Conservation (phyloP, 2,329 filamentous ascomycete species). For the Sporothrix variecibatus region DNA sequence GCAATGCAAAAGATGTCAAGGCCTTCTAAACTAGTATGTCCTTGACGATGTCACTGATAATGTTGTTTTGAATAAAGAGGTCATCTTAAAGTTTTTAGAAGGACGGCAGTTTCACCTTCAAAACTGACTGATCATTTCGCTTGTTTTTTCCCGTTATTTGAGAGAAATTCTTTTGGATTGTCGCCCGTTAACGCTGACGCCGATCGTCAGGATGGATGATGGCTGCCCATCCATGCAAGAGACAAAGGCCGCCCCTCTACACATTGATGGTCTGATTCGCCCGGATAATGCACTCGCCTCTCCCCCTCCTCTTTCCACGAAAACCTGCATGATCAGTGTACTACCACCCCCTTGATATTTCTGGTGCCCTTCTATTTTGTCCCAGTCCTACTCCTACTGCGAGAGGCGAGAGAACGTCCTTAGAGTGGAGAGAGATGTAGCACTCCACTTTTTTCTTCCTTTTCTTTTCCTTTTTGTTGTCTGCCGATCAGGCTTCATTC, state of each 20-base stretch:
- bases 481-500: background rate
- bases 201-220: background rate
- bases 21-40: background rate
- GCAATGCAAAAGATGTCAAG: background rate
- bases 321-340: conserved; percentile 12
- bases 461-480: background rate
- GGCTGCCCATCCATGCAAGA: background rate
- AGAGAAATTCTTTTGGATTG: background rate
- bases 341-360: background rate
- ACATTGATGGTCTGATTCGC: conserved; percentile 3
- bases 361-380: background rate
- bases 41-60: background rate
- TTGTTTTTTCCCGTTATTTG: background rate
- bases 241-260: background rate
- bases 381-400: background rate
- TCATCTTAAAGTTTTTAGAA: background rate
- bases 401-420: background rate
- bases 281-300: conserved; percentile 9
- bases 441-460: background rate
- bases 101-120: background rate
- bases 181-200: background rate
- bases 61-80: background rate
- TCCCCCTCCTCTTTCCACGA: background rate
- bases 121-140: background rate
- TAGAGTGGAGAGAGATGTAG: background rate